Conservation (phyloP, 2,329 filamentous ascomycete species). For the Cladosporium austrohemisphaericum region DNA sequence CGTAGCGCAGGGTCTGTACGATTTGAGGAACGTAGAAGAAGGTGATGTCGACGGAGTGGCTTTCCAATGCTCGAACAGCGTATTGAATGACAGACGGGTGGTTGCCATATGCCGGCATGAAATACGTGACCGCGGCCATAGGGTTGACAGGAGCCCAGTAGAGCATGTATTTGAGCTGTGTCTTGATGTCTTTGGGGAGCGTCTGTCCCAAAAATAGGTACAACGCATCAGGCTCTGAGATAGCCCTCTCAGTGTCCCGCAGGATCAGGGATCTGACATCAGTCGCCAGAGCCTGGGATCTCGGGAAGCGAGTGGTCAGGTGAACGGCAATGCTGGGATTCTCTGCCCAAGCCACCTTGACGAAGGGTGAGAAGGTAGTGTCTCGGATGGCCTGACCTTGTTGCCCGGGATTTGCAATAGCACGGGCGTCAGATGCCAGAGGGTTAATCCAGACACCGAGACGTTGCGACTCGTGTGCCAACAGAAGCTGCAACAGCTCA, state of each 20-base stretch:
- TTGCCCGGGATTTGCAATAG: conserved; percentile 29
- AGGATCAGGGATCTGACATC: conserved; percentile 79
- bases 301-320: conserved; percentile 68
- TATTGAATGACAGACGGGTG: conserved; percentile 94
- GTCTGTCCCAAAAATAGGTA: conserved; percentile 74
- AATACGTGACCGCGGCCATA: conserved; percentile 87
- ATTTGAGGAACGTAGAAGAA: conserved; percentile 99
- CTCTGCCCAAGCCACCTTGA: conserved; percentile 83
- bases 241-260: conserved; percentile 76
- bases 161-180: conserved; percentile 86
- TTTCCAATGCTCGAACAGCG: conserved; percentile 90
- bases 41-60: conserved; percentile 90
- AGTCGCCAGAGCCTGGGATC: conserved; percentile 65
- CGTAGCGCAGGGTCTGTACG: conserved; percentile 90
- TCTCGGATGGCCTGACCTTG: conserved; percentile 39
- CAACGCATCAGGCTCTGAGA: conserved; percentile 77
- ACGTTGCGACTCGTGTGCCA: conserved; percentile 80
- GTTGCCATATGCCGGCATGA: conserved; percentile 84
- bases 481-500: conserved; percentile 71
- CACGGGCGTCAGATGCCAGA: conserved; percentile 56
- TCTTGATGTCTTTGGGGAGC: conserved; percentile 73
- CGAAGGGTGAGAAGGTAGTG: conserved; percentile 44
- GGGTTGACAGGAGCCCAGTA: conserved; percentile 94
- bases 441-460: conserved; percentile 89
- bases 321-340: conserved; percentile 84